Base-by-base conservation (phyloP, 2,329 filamentous ascomycete genomes). In the Aspergillus pseudoviridinutans region DNA sequence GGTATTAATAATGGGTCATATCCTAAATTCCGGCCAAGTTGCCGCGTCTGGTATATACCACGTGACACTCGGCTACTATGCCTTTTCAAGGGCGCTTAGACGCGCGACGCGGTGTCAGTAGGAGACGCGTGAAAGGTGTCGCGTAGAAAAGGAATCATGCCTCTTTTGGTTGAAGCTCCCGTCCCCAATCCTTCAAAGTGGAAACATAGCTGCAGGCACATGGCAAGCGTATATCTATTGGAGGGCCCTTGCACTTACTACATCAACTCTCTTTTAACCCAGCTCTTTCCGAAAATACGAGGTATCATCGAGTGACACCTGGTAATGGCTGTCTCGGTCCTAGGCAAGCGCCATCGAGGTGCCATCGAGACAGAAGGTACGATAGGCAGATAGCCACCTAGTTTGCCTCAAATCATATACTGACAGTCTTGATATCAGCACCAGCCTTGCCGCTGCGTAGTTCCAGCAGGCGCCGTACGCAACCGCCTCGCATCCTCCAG, bases 381-480 rank as follows among this genome's bases (percentile, higher is more conserved):
- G 67, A 63, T 28, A 58, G 50, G 50, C 56, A 55, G 49, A 53
- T 54, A 50, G 28, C 29, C 35, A 50, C 24, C 20, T 12, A 58
- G 25, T 25, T 41, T 50, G 17, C 49, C 50, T 29, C 2, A 10
- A 14, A 14, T 9, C 52, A 41, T 58, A 62, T 49, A 56, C 62
- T 58, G 25, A 67, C 58, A 61, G 38, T 22, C 51, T 55, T 64
- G 49, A 29, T 51, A 38, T 53, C 41, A 54, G 55, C 56, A 55
- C 57, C 63, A 66, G 63, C 62, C 38, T 56, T 74, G n/a, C 68
- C 72, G 49, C 61, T 73, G 49, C 73, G 70, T 29, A 73, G 72
- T 57, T 71, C 74, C 50, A 79, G 76, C 67, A 82, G 80, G 73
- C 78, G 77, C 62, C 76, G 78, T 62, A 72, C 71, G 69, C 78